These are phyloP conservation scores for Carpinus fangiana DNA, from an alignment of 306 rosid genomes.

Conservation along the genomic window DNA sequence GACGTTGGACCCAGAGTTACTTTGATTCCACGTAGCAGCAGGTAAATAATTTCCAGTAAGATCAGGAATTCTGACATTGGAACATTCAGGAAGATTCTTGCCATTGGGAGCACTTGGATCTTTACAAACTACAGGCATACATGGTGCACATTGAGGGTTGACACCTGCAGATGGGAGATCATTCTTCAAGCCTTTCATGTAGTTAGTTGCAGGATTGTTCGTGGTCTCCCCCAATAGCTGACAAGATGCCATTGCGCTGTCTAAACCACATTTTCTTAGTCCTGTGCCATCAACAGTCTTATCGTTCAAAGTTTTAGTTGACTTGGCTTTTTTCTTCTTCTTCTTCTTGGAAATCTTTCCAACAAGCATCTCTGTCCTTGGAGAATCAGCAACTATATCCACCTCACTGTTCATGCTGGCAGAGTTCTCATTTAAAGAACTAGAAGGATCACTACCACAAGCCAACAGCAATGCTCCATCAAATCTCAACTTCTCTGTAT, in stretches of 20 bases:
- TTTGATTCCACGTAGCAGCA: background rate
- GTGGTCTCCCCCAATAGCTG: background rate
- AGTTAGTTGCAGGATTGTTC: background rate
- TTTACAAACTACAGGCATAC: background rate
- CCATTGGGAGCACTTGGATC: background rate
- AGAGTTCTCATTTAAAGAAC: background rate
- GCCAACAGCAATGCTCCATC: background rate
- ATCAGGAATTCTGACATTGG: conserved; percentile 1
- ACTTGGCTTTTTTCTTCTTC: conserved; percentile 6
- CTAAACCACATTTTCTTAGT: background rate
- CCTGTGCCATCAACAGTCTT: background rate
- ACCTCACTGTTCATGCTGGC: background rate
- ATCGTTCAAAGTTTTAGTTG: background rate
- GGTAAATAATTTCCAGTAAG: background rate
- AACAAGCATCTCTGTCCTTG: background rate
- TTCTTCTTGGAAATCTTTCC: background rate
- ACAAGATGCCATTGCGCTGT: background rate
- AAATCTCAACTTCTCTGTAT: background rate
- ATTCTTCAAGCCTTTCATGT: background rate
- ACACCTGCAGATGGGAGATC: background rate
- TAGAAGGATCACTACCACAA: background rate
- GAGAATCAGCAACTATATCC: background rate
- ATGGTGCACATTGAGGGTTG: background rate
- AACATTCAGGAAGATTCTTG: background rate
- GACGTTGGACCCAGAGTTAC: background rate